These are phyloP conservation scores for Geotrichum phurueaensis DNA, from an alignment of 1,139 yeast genomes.

Conservation along the genomic window DNA sequence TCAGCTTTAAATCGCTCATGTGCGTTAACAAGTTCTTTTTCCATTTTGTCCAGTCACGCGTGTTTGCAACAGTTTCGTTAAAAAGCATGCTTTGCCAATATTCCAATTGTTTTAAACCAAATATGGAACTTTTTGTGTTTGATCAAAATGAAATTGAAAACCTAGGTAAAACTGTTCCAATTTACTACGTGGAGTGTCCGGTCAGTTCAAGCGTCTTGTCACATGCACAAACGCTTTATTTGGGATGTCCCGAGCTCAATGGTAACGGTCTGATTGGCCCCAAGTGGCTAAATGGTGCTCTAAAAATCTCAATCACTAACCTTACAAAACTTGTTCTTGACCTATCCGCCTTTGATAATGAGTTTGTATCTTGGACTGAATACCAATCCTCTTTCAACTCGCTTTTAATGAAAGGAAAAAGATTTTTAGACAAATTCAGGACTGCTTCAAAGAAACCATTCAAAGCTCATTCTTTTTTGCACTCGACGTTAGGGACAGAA, in stretches of 20 bases:
- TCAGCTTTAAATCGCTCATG: not conserved
- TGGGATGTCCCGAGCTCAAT: not conserved
- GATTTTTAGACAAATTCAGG: not conserved
- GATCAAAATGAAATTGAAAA: not conserved
- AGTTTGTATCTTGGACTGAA: not conserved
- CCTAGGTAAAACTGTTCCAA: not conserved
- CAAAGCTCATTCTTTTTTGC: no score
- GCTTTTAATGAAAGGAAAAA: not conserved
- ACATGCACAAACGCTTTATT: not conserved
- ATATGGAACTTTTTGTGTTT: not conserved
- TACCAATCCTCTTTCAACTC: not conserved
- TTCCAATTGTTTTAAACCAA: not conserved
- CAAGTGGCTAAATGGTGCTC: not conserved
- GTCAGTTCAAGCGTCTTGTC: not conserved
- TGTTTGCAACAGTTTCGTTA: not conserved
- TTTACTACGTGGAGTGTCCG: not conserved
- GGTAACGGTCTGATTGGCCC: not conserved
- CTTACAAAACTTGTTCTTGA: not conserved
- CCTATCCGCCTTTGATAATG: not conserved
- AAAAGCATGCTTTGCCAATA: not conserved
- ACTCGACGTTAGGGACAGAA: no score
- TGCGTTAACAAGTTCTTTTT: not conserved
- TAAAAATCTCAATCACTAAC: not conserved
- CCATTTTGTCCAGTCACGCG: not conserved
- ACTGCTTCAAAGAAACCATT: no score